A percentile compares a stretch with the other conserved stretches of the same genome.
These are phyloP conservation scores for Barnettozyma californica DNA, from an alignment of 805 yeast species.

Conservation along the genomic window DNA sequence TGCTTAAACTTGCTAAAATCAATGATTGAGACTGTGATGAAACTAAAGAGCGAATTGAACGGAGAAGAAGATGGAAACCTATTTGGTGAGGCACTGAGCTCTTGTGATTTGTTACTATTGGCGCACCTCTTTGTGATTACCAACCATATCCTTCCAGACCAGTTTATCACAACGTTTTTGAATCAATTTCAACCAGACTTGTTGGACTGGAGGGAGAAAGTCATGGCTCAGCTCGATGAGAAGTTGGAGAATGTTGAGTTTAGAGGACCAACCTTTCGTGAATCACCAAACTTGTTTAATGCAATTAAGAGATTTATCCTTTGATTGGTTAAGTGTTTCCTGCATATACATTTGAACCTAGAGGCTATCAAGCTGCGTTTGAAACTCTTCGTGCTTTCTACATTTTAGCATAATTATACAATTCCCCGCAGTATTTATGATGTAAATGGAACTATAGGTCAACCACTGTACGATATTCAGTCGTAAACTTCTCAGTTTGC, in stretches of 20 bases:
- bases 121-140: conserved; percentile 34
- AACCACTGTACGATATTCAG: too few relatives aligned
- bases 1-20: conserved; percentile 18
- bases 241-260: conserved; percentile 10
- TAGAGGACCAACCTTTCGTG: conserved; percentile 18
- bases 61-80: neutral
- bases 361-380: too few relatives aligned
- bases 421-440: too few relatives aligned
- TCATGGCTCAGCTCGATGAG: conserved; percentile 9
- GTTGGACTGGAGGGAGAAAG: conserved; percentile 11
- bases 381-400: too few relatives aligned
- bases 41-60: conserved; percentile 16
- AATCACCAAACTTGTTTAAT: conserved; percentile 23
- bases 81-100: conserved; percentile 13
- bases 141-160: conserved; percentile 33
- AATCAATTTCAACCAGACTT: conserved; percentile 24
- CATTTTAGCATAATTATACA: too few relatives aligned
- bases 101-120: conserved; percentile 32
- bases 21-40: conserved; percentile 9
- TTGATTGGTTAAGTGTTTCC: neutral
- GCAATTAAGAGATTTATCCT: conserved; percentile 5
- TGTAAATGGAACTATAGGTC: too few relatives aligned
- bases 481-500: too few relatives aligned
- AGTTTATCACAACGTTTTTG: conserved; percentile 30
- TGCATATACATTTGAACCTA: neutral